phyloP scores from a whole-genome alignment of 108 stramenopile species.

The Fistulifera pelliculosa region DNA sequence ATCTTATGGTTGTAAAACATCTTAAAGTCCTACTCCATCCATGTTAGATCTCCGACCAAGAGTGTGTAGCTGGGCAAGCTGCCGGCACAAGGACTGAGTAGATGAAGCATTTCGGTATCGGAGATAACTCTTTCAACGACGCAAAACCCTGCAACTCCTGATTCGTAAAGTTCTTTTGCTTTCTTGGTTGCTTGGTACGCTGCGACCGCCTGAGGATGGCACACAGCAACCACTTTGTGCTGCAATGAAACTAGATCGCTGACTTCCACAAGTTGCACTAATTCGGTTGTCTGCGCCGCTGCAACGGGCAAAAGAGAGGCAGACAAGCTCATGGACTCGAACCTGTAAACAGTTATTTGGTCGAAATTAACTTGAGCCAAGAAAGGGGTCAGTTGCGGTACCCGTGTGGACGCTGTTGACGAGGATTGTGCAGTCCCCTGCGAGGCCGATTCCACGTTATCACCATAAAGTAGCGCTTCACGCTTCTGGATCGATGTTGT shows the following conservation, averaged over 20 bases:
- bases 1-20: too few species aligned
- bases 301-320: constrained; percentile 72
- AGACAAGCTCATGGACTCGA: constrained; percentile 60
- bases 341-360: constrained; percentile 50
- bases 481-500: constrained; percentile 38
- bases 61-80: constrained; percentile 58
- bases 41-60: constrained; percentile 67
- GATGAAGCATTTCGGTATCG: constrained; percentile 57
- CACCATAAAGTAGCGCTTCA: constrained; percentile 80
- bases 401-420: constrained; percentile 14
- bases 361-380: constrained; percentile 50
- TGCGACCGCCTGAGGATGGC: constrained; percentile 70
- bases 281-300: constrained; percentile 72
- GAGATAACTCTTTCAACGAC: constrained; percentile 64
- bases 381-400: constrained; percentile 69
- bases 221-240: constrained; percentile 65
- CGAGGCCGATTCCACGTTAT: constrained; percentile 18
- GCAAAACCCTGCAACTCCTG: constrained; percentile 79
- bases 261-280: constrained; percentile 42
- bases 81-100: constrained; percentile 73
- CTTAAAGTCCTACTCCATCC: constrained; percentile 82
- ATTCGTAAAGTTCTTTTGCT: constrained; percentile 56
- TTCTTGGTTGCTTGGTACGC: constrained; percentile 43
- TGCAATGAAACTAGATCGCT: constrained; percentile 16
- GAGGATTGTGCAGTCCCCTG: constrained; percentile 9